phyloP scores from a whole-genome alignment of 2,329 filamentous ascomycete species.

The Magnaporthiopsis poae region DNA sequence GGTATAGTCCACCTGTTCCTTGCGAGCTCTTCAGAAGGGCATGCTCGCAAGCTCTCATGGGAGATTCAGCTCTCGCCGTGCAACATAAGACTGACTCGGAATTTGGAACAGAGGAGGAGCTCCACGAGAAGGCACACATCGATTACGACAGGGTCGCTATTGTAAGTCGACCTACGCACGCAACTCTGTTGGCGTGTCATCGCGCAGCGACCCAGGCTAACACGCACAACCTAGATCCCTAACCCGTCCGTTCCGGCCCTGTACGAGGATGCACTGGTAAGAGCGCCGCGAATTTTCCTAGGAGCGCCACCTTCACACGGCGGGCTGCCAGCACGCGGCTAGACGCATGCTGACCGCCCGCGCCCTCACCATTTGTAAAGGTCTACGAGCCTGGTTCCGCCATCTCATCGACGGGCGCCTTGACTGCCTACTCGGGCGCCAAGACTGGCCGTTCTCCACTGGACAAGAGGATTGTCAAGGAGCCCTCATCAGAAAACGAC shows the following conservation, averaged over 20 bases:
- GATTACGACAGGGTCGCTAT: constrained; percentile 98
- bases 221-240: constrained; percentile 44
- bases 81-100: constrained; percentile 3
- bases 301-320: neutral
- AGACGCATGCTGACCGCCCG: neutral
- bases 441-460: constrained; percentile 95
- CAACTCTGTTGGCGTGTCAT: constrained; percentile 4
- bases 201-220: neutral
- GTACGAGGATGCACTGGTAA: constrained; percentile 94
- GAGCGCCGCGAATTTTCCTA: constrained; percentile 3
- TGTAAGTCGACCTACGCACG: constrained; percentile 45
- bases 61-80: neutral
- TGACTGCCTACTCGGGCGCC: constrained; percentile 94
- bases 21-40: neutral
- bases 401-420: constrained; percentile 87
- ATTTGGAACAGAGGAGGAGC: constrained; percentile 61
- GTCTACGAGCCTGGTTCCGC: constrained; percentile 91
- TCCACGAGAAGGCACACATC: constrained; percentile 95
- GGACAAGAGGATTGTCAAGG: constrained; percentile 95
- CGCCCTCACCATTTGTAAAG: constrained; percentile 14
- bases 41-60: no score
- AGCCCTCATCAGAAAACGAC: constrained; percentile 76
- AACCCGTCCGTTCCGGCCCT: constrained; percentile 92
- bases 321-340: neutral
- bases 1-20: constrained; percentile 29